Evolutionary conservation across 345 rosid species (phyloP), one percentile per base, ranked within the genome.

Genomic region (Rhizophora apiculata): DNA sequence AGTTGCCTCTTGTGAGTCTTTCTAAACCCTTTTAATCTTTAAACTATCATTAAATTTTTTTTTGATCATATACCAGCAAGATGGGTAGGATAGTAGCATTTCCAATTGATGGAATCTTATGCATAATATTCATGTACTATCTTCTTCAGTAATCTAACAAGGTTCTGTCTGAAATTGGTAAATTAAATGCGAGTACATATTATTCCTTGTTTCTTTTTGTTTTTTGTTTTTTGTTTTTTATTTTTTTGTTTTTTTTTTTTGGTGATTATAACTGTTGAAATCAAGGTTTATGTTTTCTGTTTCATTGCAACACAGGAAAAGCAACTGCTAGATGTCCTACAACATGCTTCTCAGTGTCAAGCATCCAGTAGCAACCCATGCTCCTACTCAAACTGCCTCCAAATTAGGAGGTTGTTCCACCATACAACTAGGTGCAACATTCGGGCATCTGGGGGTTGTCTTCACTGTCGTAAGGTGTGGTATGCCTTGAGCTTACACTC

Each of bases 311-410:
- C 24, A 48, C 78, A 82, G 81, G 54, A 9, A 48, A 63, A 32
- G 65, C 62, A 68, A 62, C 59, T 76, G 57, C 66, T 78, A 49
- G 58, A 74, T 48, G 75, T 84, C 60, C 54, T 87, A 53, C n/a
- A n/a, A 65, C 92, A 87, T 65, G 85, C 83, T 8, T 53, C 60
- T 39, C 52, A 24, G 29, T 85, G 92, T 68, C 11, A 4, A 24
- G 0, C 76, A 60, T 55, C 43, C 16, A 24, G 29, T 21, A 64
- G 37, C 56, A 11, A 66, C 22, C 30, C 69, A 19, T 87, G 92
- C 69, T 43, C 74, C 65, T 59, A 77, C 69, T 80, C 81, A 9
- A 68, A 79, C 58, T 87, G 89, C 80, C 27, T 15, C 21, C 55
- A 29, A 6, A 60, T 82, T 7, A 84, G 71, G 63, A 31, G 11